Evolutionary conservation across 805 yeast genomes (phyloP).

Genomic region (Wickerhamomyces alni): DNA sequence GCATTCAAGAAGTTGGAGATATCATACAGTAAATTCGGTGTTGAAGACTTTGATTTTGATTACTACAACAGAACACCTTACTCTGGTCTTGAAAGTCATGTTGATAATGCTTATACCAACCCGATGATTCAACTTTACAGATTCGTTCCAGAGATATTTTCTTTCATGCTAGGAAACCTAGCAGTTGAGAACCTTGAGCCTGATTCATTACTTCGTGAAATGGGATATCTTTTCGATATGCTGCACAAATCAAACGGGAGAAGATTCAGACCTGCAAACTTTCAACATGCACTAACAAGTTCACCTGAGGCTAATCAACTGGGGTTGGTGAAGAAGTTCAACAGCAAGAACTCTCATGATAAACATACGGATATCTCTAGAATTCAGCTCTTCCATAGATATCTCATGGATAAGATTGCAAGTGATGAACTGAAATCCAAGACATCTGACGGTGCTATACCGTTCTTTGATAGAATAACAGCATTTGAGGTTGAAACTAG

Average conservation of each 20-base stretch:
- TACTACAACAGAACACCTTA: conserved; percentile 68
- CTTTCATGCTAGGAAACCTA: conserved; percentile 51
- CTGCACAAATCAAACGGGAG: conserved; percentile 71
- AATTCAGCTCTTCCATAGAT: conserved; percentile 52
- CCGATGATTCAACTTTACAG: conserved; percentile 75
- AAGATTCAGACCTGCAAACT: conserved; percentile 79
- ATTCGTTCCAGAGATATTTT: conserved; percentile 68
- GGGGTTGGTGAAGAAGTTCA: conserved; percentile 47
- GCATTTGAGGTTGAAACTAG: conserved; percentile 40
- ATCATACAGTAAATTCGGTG: conserved; percentile 84
- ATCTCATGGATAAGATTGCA: conserved; percentile 46
- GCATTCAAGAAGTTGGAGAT: conserved; percentile 73
- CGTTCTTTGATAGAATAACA: conserved; percentile 26
- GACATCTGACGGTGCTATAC: not conserved
- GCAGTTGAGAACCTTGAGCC: conserved; percentile 44
- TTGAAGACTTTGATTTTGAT: conserved; percentile 87
- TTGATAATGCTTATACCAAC: conserved; percentile 73
- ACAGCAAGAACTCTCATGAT: not conserved
- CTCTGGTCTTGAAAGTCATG: conserved; percentile 87
- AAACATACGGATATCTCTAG: conserved; percentile 16
- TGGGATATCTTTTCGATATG: conserved; percentile 92
- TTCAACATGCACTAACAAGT: conserved; percentile 47
- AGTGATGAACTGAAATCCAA: conserved; percentile 39
- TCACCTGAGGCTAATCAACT: conserved; percentile 44
- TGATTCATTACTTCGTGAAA: conserved; percentile 60